phyloP scores from a whole-genome alignment of 2,329 filamentous ascomycete species.

The Neurospora sp. region DNA sequence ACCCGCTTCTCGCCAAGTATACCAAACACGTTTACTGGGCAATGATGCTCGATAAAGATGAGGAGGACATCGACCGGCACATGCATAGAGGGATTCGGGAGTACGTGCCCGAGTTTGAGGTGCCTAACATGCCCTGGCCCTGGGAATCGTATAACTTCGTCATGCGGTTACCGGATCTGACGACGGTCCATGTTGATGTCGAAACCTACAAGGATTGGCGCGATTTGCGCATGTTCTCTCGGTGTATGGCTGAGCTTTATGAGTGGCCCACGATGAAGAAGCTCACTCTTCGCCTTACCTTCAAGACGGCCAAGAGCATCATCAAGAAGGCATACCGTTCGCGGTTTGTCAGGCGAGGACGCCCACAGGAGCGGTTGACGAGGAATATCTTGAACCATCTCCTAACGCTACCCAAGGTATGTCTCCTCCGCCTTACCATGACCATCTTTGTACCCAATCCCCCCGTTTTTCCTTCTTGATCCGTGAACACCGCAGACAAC shows the following conservation, averaged over 20 bases:
- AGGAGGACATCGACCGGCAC: background rate
- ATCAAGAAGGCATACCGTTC: background rate
- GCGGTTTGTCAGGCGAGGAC: background rate
- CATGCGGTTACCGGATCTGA: background rate
- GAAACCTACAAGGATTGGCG: background rate
- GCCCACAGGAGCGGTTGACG: background rate
- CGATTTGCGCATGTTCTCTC: background rate
- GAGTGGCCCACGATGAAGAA: background rate
- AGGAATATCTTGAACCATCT: background rate
- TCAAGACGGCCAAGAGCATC: background rate
- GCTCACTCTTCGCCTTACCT: background rate
- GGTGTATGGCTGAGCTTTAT: background rate
- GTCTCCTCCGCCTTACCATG: background rate
- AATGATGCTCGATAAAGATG: background rate
- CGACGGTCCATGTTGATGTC: background rate
- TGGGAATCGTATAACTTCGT: background rate
- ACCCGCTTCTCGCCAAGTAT: background rate
- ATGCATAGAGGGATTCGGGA: background rate
- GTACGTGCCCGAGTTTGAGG: background rate
- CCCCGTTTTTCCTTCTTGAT: background rate
- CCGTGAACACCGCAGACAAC: background rate
- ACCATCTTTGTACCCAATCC: background rate
- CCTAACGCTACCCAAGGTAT: background rate
- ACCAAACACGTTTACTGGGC: background rate
- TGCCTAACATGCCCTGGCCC: background rate